A percentile compares a stretch with the other conserved stretches of the same genome.
phyloP scores from a whole-genome alignment of 2,329 filamentous ascomycete genomes.

The Colletotrichum liriopes region DNA sequence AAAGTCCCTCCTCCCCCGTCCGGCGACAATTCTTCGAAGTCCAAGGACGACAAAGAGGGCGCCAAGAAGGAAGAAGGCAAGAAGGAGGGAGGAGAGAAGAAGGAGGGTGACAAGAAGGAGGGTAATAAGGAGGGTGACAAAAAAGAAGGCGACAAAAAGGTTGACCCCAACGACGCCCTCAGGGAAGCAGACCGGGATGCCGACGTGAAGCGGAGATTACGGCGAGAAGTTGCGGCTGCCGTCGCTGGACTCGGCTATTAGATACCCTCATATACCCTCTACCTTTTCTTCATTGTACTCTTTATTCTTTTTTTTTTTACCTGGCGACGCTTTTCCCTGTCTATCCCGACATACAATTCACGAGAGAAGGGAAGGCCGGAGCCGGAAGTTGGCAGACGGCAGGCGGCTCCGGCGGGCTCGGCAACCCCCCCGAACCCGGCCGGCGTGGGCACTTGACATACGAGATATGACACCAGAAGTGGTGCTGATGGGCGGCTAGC shows the following conservation, averaged over 20 bases:
- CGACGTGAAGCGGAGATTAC: slow-evolving; percentile 33
- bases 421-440: not conserved
- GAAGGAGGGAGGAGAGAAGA: slow-evolving; percentile 32
- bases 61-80: slow-evolving; percentile 5
- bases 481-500: not conserved
- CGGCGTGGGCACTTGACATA: slow-evolving; percentile 1
- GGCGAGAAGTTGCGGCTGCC: slow-evolving; percentile 34
- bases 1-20: slow-evolving; percentile 9
- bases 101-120: slow-evolving; percentile 32
- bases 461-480: slow-evolving; percentile 18
- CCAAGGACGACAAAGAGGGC: slow-evolving; percentile 14
- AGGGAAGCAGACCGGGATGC: slow-evolving; percentile 33
- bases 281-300: slow-evolving; percentile 4
- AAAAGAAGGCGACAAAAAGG: slow-evolving; percentile 36
- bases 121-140: slow-evolving; percentile 2
- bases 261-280: slow-evolving; percentile 1
- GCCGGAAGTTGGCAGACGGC: not conserved
- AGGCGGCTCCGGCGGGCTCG: no score
- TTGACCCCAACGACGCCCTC: slow-evolving; percentile 41
- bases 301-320: not conserved
- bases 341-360: no score
- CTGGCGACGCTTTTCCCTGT: slow-evolving; percentile 1
- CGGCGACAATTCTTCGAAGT: not conserved
- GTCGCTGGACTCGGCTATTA: slow-evolving; percentile 41
- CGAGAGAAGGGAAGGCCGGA: not conserved